Evolutionary conservation across 257 asterid species (phyloP), one percentile per base, ranked within the genome.

Genomic region (Linaria vulgaris): DNA sequence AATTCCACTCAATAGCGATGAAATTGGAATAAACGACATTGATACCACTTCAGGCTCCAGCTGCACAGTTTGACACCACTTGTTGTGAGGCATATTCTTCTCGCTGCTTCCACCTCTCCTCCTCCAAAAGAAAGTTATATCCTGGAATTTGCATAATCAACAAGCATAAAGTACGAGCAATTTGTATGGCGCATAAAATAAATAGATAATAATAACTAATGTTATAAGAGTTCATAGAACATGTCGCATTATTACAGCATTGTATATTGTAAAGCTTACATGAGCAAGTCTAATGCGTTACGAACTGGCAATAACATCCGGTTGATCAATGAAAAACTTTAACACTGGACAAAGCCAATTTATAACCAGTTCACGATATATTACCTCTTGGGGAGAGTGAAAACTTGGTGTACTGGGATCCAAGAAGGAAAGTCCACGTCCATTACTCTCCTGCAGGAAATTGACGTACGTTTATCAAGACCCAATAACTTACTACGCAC

Each of bases 31-130:
- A 70, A 87, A 79, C 27, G 87, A 80, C 85, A 87, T 82, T 41
- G 91, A 82, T 68, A 82, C 77, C 60, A 80, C 89, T 74, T 87
- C 95, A 59, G 95, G 95, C 64, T 87, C 91, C 59, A 80, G 80
- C 76, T 76, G 89, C 63, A 87, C 95, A 53, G 89, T 78, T 69
- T 84, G 95, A 55, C 86, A 75, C 95, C 95, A 87, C 65, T 80
- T 82, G 69, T 46, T 71, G 70, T 87, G 92, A 64, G 89, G 62
- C 72, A 80, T 52, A 56, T 71, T 77, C 73, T 75, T 76, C 46
- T 59, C 70, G 47, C 64, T 76, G 84, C 82, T 83, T 68, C 96
- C 96, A 27, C 96, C 96, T 74, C 82, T 81, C 75, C 90, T 82
- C 76, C 84, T 85, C 80, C 86, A 81, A 64, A 82, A 79, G 76